phyloP scores from a whole-genome alignment of 2,329 filamentous ascomycete species.

The Colletotrichum sojae region DNA sequence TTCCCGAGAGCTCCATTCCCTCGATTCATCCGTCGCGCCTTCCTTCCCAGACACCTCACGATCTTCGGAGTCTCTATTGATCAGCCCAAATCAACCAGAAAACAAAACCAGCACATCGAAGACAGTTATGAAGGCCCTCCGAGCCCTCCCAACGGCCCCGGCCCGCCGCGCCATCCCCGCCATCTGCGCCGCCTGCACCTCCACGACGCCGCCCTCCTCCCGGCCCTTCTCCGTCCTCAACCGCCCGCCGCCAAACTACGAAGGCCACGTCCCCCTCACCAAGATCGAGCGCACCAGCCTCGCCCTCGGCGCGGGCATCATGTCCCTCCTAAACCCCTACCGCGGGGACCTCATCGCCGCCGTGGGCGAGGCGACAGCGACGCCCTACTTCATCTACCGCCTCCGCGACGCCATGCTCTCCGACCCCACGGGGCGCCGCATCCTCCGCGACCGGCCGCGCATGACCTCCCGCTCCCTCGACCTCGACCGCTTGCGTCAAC shows the following conservation, averaged over 20 bases:
- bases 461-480: slow-evolving; percentile 82
- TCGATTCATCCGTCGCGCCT: not conserved
- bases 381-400: slow-evolving; percentile 94
- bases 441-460: slow-evolving; percentile 89
- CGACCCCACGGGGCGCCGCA: slow-evolving; percentile 86
- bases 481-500: slow-evolving; percentile 77
- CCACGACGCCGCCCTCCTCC: slow-evolving; percentile 21
- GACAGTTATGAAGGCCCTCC: slow-evolving; percentile 30
- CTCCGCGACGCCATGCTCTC: slow-evolving; percentile 94
- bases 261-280: slow-evolving; percentile 92
- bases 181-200: slow-evolving; percentile 40
- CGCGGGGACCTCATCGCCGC: slow-evolving; percentile 93
- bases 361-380: slow-evolving; percentile 93
- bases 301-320: slow-evolving; percentile 73
- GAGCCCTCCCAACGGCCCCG: slow-evolving; percentile 6
- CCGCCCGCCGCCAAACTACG: slow-evolving; percentile 89
- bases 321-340: slow-evolving; percentile 80
- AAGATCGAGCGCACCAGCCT: slow-evolving; percentile 81
- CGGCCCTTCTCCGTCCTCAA: slow-evolving; percentile 83
- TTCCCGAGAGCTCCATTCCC: not conserved
- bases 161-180: slow-evolving; percentile 31
- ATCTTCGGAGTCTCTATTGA: accelerated
- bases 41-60: not conserved
- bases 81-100: not conserved
- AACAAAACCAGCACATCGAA: no score